Evolutionary conservation across 257 asterid species (phyloP).

Genomic region (Solanum chiquidenum): DNA sequence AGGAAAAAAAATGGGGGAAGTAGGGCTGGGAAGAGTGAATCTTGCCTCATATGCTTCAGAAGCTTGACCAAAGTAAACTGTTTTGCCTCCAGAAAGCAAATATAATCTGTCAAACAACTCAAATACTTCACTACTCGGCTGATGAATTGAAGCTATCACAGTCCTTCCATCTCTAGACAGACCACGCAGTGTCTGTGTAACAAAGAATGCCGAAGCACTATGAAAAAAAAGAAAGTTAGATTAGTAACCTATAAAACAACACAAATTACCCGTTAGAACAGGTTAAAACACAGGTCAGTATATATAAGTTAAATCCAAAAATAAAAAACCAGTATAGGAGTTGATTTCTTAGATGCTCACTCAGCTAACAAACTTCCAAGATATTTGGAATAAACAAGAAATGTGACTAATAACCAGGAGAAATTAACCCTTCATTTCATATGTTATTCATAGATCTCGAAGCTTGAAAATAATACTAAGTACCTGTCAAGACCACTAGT

Average conservation of each 20-base stretch:
- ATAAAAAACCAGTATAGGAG: no score
- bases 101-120: conserved; percentile 83
- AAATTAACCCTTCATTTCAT: neutral
- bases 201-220: conserved; percentile 98
- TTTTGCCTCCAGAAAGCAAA: conserved; percentile 84
- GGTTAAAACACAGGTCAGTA: neutral
- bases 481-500: conserved; percentile 98
- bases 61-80: conserved; percentile 88
- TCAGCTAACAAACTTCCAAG: neutral
- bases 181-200: conserved; percentile 77
- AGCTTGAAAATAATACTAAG: neutral
- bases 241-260: neutral
- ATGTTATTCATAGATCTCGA: neutral
- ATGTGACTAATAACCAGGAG: neutral
- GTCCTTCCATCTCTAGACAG: conserved; percentile 91
- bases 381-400: neutral
- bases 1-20: neutral
- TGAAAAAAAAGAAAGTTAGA: neutral
- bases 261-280: neutral
- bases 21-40: neutral
- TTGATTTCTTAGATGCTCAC: neutral
- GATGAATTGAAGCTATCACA: conserved; percentile 92
- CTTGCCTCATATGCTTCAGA: conserved; percentile 86
- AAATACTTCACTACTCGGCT: conserved; percentile 97
- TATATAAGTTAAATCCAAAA: neutral